phyloP scores from a whole-genome alignment of 2,329 filamentous ascomycete genomes.

The Fusarium graminum region DNA sequence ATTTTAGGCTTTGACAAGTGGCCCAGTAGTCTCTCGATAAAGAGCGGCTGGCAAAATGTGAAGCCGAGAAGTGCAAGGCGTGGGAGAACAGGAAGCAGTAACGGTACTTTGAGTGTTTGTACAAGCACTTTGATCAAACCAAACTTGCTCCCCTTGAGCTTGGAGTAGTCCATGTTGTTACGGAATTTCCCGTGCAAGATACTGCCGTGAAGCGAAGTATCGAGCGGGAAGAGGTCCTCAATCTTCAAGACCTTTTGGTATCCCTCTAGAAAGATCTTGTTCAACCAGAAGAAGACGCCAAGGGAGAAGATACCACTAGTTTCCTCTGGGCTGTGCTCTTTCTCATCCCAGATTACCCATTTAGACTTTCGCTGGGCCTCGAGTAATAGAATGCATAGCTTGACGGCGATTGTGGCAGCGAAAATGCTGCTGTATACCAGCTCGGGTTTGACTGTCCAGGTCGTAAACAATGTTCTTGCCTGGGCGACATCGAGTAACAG shows the following conservation, averaged over 20 bases:
- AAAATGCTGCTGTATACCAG: conserved; percentile 50
- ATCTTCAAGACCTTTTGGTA: conserved; percentile 52
- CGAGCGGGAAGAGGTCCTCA: conserved; percentile 54
- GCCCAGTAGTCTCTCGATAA: conserved; percentile 55
- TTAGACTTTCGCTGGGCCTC: conserved; percentile 56
- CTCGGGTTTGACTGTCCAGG: conserved; percentile 29
- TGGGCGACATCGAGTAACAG: conserved; percentile 60
- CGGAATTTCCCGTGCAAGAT: conserved; percentile 40
- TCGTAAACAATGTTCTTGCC: conserved; percentile 58
- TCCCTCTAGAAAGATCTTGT: conserved; percentile 53
- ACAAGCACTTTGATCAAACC: conserved; percentile 50
- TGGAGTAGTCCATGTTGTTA: conserved; percentile 44
- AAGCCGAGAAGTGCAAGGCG: conserved; percentile 56
- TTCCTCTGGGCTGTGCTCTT: conserved; percentile 56
- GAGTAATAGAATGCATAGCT: conserved; percentile 52
- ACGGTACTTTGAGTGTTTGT: conserved; percentile 48
- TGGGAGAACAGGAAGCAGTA: conserved; percentile 54
- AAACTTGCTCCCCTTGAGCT: conserved; percentile 36
- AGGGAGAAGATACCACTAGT: conserved; percentile 52
- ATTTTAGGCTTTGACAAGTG: conserved; percentile 50
- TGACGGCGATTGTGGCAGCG: conserved; percentile 53
- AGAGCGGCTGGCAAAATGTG: conserved; percentile 59
- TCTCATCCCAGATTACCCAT: conserved; percentile 55
- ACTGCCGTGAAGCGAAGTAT: conserved; percentile 45
- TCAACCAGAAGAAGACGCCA: conserved; percentile 53